Base-by-base conservation (phyloP, 169 alveolate genomes). In the Neospora caninum region DNA sequence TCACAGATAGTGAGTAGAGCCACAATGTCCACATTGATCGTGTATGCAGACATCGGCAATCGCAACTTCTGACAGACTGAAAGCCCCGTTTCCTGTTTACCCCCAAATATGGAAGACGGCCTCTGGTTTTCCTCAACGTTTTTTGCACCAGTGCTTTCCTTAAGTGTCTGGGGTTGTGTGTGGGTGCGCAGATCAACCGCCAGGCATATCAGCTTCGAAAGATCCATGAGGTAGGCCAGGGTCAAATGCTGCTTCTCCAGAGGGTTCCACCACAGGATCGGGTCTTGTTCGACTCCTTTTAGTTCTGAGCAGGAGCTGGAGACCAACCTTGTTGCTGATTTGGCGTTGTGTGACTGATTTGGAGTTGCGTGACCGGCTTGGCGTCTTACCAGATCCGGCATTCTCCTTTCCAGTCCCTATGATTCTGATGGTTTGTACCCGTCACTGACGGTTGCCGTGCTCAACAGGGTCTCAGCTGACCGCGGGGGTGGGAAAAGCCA, bases 181-280 rank as follows among this genome's bases (percentile, higher is more conserved):
- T 64, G 78, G 34, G 34, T 4, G 36, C 39, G 54, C 89, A 82
- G 89, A 82, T 82, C 31, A 82, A 82, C 67, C 34, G 41, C 34
- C 89, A 82, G 89, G 89, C 89, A 2, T 10, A 2, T 27, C 89
- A 82, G 89, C 89, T 82, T 31, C 54, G 67, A 13, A 39, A 82
- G 69, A 82, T 82, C 41, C 89, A 82, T 69, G 38, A 25, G 67
- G 89, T 82, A 36, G 39, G 89, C 36, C 89, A 2, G 49, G 4
- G 22, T 25, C 78, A n/a, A 20, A 20, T 6, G 7, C 36, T 64
- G 34, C 78, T 20, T 4, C 78, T 64, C 78, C 34, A 64, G 29
- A 29, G 78, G 34, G 34, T 25, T 64, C 34, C 4, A 64, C 36
- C 2, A n/a, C 31, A n/a, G 78, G 78, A 64, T 6, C 4, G 10